Evolutionary conservation across 192 early-diverging fungal species (phyloP), one percentile per base, ranked within the genome.

Genomic region (Phycomyces nitens): DNA sequence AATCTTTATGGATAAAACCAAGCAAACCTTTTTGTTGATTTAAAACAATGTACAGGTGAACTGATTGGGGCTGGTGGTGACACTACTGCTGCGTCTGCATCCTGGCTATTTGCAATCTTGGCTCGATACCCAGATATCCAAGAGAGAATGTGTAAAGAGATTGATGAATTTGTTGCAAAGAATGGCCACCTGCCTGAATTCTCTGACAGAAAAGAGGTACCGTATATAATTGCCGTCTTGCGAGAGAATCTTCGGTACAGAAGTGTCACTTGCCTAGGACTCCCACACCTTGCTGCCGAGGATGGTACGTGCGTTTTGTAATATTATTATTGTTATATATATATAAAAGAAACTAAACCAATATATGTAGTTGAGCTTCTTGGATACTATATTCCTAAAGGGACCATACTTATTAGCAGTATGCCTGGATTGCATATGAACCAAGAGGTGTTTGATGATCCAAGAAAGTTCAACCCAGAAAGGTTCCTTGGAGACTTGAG

Each of bases 361-460:
- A 15, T 14, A 22, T 51, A 15, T 14, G 15, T 51, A 62, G 60
- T 53, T 51, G n/a, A 14, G 18, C 11, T 62, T 21, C 39, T 75
- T 5, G 74, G 72, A 0, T 80, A 78, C 67, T 72, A 71, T 10
- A 71, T 85, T 23, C 82, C 83, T 23, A 79, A 81, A 60, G 75
- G 72, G 0, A 47, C 80, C 5, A 61, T 64, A 59, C 62, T 83
- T 10, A 62, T 76, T 50, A 70, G 75, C 29, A 79, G 83, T 43
- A 58, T 82, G 53, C 80, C 75, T 65, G 70, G 73, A 0, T 70
- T 83, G 64, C 74, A 85, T 52, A 53, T 38, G 34, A 53, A 68
- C 20, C 38, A 56, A n/a, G 27, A 20, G 2, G 16, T 43, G 58
- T 85, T 72, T 44, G 67, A 66, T 1, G 55, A 77, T 0, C 82